Conservation (phyloP, 768 basidiomycete species). For the Suillus spraguei region DNA sequence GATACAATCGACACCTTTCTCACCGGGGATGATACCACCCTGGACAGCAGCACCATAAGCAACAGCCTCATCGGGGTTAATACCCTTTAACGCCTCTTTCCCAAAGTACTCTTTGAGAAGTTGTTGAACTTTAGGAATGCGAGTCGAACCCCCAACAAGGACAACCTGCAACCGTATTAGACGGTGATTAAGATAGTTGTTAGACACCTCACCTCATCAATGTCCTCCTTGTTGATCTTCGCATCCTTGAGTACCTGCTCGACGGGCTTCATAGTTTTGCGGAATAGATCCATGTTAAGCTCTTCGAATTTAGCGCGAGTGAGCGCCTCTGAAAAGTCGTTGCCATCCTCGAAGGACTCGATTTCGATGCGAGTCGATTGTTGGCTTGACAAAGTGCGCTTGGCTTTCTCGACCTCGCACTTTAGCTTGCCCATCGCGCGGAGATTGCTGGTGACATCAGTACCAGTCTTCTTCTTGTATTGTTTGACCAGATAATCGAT, state of each 20-base stretch:
- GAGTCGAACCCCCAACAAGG: constrained; percentile 96
- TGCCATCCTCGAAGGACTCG: constrained; percentile 93
- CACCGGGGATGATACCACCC: constrained; percentile 96
- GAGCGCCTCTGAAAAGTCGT: constrained; percentile 96
- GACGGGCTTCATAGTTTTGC: constrained; percentile 99
- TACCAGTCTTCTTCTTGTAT: constrained; percentile 86
- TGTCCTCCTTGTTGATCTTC: constrained; percentile 95
- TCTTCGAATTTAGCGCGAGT: constrained; percentile 99
- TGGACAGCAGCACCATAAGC: constrained; percentile 99
- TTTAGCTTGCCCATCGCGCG: constrained; percentile 90
- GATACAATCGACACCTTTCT: constrained; percentile 85
- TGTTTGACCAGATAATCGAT: constrained; percentile 88
- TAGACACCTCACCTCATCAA: constrained; percentile 69
- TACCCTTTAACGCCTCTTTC: constrained; percentile 97
- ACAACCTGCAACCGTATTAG: constrained; percentile 53
- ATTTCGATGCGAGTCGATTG: constrained; percentile 93
- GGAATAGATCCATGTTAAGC: constrained; percentile 97
- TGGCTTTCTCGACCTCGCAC: constrained; percentile 92
- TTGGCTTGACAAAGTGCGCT: constrained; percentile 90
- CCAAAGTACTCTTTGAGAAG: constrained; percentile 98
- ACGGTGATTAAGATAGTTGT: not conserved
- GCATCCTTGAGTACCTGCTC: constrained; percentile 99
- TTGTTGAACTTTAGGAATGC: constrained; percentile 99
- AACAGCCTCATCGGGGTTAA: constrained; percentile 99
- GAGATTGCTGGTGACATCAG: constrained; percentile 77